Base-by-base conservation (phyloP, 768 basidiomycete species). In the Amyloporia xantha region DNA sequence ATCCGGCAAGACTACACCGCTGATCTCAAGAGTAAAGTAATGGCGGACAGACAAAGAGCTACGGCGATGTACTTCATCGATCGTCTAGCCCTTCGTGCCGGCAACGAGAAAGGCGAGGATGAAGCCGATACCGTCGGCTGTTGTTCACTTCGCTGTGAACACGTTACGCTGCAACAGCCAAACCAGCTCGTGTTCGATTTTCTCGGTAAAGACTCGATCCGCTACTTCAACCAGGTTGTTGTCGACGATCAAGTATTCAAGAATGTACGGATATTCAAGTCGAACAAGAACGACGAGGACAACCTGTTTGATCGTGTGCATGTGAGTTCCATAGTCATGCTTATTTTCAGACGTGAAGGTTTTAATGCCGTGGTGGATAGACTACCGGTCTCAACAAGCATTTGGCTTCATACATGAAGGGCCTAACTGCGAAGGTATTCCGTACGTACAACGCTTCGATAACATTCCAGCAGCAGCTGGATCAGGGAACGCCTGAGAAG, bases 31-130 rank as follows among this genome's bases (percentile, higher is more conserved):
- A 84, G 78, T 45, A 98, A 96, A 66, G 79, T 92, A 50, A 98
- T 92, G 88, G 87, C 84, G 9, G 86, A 91, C 55, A 84, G 96
- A 27, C 95, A 98, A 68, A 84, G 95, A 21, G 96, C 96, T n/a
- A 98, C 95, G 1, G 89, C 96, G 13, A 89, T 99, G 85, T 99
- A 99, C 67, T 91, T 99, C 70, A 98, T 99, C 60, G 96, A 99
- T 68, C 82, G 82, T 61, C 77, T 97, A 28, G 96, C 96, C 28
- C 86, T 99, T 65, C 90, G 96, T 76, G 94, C 94, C 41, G 96
- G 96, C 55, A 98, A 98, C 68, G 96, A 99, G 72, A 99, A 99
- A 68, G 96, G 95, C 38, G 96, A 97, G 60, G 96, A 99, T 57
- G 96, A 98, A 68, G 96, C 96, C 1, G 96, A 99, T 64, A 99